Evolutionary conservation across 805 yeast genomes (phyloP).

Genomic region (Ogataea methanolica): DNA sequence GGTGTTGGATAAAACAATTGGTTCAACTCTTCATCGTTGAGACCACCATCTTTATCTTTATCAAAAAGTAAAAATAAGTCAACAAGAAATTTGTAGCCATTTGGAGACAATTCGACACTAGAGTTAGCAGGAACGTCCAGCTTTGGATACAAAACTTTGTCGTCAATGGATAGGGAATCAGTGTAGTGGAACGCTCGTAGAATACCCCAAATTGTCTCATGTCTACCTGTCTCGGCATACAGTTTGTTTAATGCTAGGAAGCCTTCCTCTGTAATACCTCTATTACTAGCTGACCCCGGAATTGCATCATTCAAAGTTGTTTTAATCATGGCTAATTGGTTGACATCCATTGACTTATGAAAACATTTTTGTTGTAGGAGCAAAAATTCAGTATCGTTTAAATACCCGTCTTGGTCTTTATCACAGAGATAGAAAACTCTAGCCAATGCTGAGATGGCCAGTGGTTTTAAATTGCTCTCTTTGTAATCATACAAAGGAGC

Average conservation of each 20-base stretch:
- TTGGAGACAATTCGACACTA: constrained; percentile 88
- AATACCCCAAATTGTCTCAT: constrained; percentile 97
- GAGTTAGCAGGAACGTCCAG: constrained; percentile 69
- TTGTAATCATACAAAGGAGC: constrained; percentile 93
- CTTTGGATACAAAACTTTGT: constrained; percentile 72
- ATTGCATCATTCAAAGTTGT: constrained; percentile 25
- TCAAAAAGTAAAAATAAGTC: constrained; percentile 86
- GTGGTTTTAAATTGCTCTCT: constrained; percentile 74
- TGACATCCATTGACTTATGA: constrained; percentile 42
- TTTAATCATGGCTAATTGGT: constrained; percentile 44
- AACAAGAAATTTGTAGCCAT: constrained; percentile 87
- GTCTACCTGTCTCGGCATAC: constrained; percentile 88
- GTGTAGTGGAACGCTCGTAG: constrained; percentile 85
- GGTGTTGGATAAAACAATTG: constrained; percentile 85
- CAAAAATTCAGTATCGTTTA: constrained; percentile 67
- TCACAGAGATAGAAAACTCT: constrained; percentile 84
- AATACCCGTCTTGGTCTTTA: constrained; percentile 81
- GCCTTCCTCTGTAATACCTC: constrained; percentile 69
- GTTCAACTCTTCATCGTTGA: constrained; percentile 66
- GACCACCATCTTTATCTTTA: constrained; percentile 94
- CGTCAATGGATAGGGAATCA: constrained; percentile 81
- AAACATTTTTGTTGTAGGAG: constrained; percentile 74
- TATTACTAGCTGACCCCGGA: constrained; percentile 28
- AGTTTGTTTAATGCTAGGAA: constrained; percentile 73
- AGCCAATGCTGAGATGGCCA: constrained; percentile 69